Conservation (phyloP, 1,284 basidiomycete genomes). For the Wolfiporia cocos region DNA sequence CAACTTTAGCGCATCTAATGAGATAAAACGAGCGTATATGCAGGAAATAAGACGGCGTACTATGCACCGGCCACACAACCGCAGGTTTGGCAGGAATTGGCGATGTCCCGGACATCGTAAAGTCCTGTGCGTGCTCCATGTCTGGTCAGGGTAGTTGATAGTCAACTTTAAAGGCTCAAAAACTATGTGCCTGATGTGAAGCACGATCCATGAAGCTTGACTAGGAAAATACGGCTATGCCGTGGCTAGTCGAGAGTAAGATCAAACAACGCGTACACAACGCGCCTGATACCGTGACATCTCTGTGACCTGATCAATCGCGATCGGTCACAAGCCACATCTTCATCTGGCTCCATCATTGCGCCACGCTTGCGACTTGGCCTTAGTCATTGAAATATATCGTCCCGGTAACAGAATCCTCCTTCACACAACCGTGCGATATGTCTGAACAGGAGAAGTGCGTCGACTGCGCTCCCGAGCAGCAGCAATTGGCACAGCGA, state of each 20-base stretch:
- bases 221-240: neutral
- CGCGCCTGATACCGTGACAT: slow-evolving; percentile 13
- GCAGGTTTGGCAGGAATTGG: slow-evolving; percentile 13
- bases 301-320: slow-evolving; percentile 14
- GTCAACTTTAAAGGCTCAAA: too few species aligned
- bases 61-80: slow-evolving; percentile 53
- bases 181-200: too few species aligned
- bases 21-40: neutral
- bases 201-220: neutral
- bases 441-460: slow-evolving; percentile 16
- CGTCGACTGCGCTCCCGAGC: slow-evolving; percentile 16
- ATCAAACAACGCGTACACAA: slow-evolving; percentile 13
- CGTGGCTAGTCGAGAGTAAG: neutral
- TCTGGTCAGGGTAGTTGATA: too few species aligned
- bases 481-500: neutral
- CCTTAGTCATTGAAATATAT: neutral
- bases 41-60: slow-evolving; percentile 28
- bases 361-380: neutral
- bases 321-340: neutral
- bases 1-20: slow-evolving; percentile 56
- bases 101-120: slow-evolving; percentile 19
- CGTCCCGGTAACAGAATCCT: neutral
- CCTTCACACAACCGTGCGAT: neutral
- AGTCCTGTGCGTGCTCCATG: slow-evolving; percentile 19
- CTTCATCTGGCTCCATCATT: too few species aligned